Base-by-base conservation (phyloP, 495 filamentous ascomycete genomes). In the Tirmania nivea region DNA sequence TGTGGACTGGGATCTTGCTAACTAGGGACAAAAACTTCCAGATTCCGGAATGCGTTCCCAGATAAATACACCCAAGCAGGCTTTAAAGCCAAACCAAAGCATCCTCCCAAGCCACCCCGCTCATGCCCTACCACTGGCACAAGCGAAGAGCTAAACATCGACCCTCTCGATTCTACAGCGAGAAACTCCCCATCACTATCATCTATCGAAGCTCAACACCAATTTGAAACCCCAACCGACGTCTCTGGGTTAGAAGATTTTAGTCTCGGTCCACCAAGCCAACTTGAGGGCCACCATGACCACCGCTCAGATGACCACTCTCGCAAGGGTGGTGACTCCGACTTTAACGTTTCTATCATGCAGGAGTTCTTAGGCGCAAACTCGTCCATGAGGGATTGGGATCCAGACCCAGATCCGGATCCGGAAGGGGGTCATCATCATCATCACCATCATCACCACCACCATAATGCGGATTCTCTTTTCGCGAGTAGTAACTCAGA, bases 1-100 rank as follows among this genome's bases (percentile, higher is more conserved):
- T 31, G 25, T 31, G 7, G 25, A 31, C 25, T 31, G 25, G 25
- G 7, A 7, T 7, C 25, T 31, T 31, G 25, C 7, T 31, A 31
- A 31, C 25, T 31, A 31, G 25, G 25, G 25, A 31, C 25, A 31
- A 31, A n/a, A 31, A 1, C 7, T 3, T 31, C 25, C 25, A 64
- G 62, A 34, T 64, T 64, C 42, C 62, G 62, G 8, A 64, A 64
- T 56, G 62, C 62, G 48, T 64, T 59, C 50, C 62, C 62, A 8
- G 62, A 64, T 35, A 49, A 58, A 42, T 64, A 64, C 31, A 58
- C 60, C 54, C 60, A 58, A 17, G 62, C 62, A 8, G 62, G 62
- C 9, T 64, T 64, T 52, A 64, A 64, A 50, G 61, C 62, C 45
- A 61, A 61, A 10, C 61, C 62, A 14, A 58, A 61, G n/a, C 58